A percentile compares a stretch with the other conserved stretches of the same genome.
Evolutionary conservation across 208 protist species (phyloP).

Genomic region (Crithidia bombi): DNA sequence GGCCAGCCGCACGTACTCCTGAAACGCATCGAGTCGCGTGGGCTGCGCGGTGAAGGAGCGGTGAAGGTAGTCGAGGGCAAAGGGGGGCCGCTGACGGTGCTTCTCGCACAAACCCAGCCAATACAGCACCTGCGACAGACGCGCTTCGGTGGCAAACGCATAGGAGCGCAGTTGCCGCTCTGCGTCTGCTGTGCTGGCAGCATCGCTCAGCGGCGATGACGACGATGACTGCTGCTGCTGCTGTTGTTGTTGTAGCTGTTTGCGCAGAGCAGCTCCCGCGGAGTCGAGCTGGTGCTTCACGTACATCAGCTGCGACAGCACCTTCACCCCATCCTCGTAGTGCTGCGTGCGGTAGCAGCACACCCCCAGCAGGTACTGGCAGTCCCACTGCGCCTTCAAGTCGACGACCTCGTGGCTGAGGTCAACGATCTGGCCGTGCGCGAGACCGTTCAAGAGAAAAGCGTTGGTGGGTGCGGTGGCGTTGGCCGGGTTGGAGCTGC

Average conservation of each 20-base stretch:
- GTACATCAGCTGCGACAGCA: constrained; percentile 59
- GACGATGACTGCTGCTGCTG: constrained; percentile 6
- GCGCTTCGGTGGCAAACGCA: constrained; percentile 33
- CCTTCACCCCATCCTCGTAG: constrained; percentile 61
- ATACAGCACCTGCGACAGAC: constrained; percentile 49
- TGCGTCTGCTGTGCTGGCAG: neutral
- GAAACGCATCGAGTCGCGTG: constrained; percentile 58
- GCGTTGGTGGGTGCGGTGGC: neutral
- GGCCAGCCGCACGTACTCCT: constrained; percentile 45
- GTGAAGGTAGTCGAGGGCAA: constrained; percentile 30
- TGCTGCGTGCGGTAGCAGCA: constrained; percentile 65
- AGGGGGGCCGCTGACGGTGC: constrained; percentile 31
- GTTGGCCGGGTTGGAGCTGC: neutral
- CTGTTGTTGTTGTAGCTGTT: constrained; percentile 17
- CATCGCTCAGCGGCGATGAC: neutral
- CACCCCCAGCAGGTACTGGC: constrained; percentile 83
- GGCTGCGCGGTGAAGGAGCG: constrained; percentile 38
- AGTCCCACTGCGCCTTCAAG: constrained; percentile 63
- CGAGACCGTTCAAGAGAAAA: neutral
- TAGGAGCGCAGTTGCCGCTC: constrained; percentile 15
- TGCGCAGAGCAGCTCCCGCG: constrained; percentile 15
- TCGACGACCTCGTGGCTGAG: constrained; percentile 38
- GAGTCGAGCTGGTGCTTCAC: constrained; percentile 30
- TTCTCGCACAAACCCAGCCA: constrained; percentile 72
- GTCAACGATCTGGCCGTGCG: constrained; percentile 11